Base-by-base conservation (phyloP, 2,329 filamentous ascomycete genomes). In the Diaporthe amygdali region DNA sequence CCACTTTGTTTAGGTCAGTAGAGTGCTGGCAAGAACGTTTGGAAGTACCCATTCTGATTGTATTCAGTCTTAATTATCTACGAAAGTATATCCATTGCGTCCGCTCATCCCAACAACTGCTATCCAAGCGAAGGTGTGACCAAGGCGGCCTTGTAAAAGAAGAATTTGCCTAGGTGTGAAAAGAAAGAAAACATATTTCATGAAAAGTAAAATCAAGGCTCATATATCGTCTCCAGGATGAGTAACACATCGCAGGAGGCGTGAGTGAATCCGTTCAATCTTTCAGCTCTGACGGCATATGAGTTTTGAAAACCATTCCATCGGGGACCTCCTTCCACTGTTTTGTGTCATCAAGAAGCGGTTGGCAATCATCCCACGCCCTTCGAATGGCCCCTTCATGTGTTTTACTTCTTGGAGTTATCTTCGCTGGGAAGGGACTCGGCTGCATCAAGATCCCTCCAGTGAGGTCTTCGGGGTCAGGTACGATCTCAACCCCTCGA, bases 281-380 rank as follows among this genome's bases (percentile, higher is more conserved):
- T 27, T 68, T 68, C 15, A 41, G 17, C 14, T 39, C 61, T 20
- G 61, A 37, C 14, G 30, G 61, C n/a, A 59, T 22, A 10, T 52
- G 30, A 7, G 44, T 12, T 14, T 61, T 61, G 17, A 67, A 68
- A 2, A 41, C 41, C 71, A 70, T 72, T 4, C 69, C 69, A 25
- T 73, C 32, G 12, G 71, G 71, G 1, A 69, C 32, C n/a, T 71
- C 44, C n/a, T 51, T 73, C 71, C 71, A 73, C 20, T 73, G 71
- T n/a, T 68, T 69, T 5, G 34, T 52, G 3, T 52, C 15, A 20
- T 73, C 69, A 39, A 73, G 69, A 2, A 73, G 34, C 14, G 27
- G 12, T 17, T 69, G 71, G 22, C 69, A 73, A 8, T 30, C 64
- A 1, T 72, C 69, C 69, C 69, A 73, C 22, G 69, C 69, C 32